Conservation (phyloP, 257 asterid genomes). For the Galeopsis tetrahit region DNA sequence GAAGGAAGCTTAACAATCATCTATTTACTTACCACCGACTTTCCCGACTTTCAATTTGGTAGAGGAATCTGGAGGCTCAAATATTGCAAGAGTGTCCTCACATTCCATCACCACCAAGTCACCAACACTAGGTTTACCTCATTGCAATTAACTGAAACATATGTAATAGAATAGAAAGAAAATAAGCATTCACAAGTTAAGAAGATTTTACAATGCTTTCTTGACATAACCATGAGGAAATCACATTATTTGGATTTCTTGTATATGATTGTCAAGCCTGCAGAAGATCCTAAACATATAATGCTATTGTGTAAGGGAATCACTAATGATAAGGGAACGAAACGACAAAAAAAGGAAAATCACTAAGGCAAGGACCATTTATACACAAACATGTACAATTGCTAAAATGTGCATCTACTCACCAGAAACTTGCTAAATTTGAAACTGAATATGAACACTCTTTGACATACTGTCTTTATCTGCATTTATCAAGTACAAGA, state of each 20-base stretch:
- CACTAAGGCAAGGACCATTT: constrained; percentile 8
- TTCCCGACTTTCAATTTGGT: not conserved
- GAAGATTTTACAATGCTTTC: not conserved
- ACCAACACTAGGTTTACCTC: not conserved
- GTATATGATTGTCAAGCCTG: not conserved
- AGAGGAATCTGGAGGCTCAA: not conserved
- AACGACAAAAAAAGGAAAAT: not conserved
- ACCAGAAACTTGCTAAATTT: not conserved
- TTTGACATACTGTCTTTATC: not conserved
- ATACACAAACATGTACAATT: not conserved
- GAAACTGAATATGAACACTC: not conserved
- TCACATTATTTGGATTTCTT: not conserved
- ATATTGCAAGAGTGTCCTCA: not conserved
- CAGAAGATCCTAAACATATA: not conserved
- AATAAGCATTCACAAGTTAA: not conserved
- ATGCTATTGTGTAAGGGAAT: not conserved
- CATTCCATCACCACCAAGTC: not conserved
- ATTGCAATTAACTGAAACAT: not conserved
- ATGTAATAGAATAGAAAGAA: not conserved
- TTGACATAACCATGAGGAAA: not conserved
- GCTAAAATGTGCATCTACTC: not conserved
- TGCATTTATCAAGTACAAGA: not conserved
- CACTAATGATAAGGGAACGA: not conserved
- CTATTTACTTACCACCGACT: not conserved
- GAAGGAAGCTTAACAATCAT: not conserved